Conservation (phyloP, 306 rosid species). For the Rosa chinensis region DNA sequence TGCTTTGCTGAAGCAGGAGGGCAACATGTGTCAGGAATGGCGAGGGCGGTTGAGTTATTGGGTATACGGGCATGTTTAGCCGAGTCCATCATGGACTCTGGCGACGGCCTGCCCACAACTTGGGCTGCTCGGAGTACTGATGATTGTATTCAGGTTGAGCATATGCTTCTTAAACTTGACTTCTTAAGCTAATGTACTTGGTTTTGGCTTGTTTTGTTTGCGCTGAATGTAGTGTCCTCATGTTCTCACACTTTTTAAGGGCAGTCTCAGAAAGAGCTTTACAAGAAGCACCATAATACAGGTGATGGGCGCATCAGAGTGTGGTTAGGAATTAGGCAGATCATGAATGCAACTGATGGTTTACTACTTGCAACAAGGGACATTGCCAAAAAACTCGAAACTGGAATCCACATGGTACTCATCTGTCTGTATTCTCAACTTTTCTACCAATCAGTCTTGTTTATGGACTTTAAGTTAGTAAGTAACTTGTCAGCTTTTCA, state of each 20-base stretch:
- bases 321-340: conserved; percentile 87
- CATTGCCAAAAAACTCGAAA: conserved; percentile 58
- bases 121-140: conserved; percentile 62
- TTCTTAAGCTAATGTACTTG: not conserved
- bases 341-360: conserved; percentile 72
- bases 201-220: conserved; percentile 2
- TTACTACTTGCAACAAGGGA: conserved; percentile 71
- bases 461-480: not conserved
- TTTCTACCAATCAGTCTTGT: not conserved
- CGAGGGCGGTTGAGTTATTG: conserved; percentile 57
- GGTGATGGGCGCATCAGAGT: conserved; percentile 79
- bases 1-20: conserved; percentile 98
- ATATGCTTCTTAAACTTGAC: not conserved
- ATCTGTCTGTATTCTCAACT: not conserved
- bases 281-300: conserved; percentile 63
- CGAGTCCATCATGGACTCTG: conserved; percentile 77
- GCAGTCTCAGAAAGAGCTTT: conserved; percentile 74
- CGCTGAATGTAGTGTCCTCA: not conserved
- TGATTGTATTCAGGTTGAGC: conserved; percentile 62
- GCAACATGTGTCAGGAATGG: conserved; percentile 79
- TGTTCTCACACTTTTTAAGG: not conserved
- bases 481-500: conserved; percentile 12
- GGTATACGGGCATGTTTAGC: conserved; percentile 85
- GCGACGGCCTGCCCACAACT: conserved; percentile 66
- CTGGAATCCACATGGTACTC: conserved; percentile 85